Evolutionary conservation across 345 rosid genomes (phyloP), one percentile per base, ranked within the genome.

Genomic region (Mallotus nudiflorus): DNA sequence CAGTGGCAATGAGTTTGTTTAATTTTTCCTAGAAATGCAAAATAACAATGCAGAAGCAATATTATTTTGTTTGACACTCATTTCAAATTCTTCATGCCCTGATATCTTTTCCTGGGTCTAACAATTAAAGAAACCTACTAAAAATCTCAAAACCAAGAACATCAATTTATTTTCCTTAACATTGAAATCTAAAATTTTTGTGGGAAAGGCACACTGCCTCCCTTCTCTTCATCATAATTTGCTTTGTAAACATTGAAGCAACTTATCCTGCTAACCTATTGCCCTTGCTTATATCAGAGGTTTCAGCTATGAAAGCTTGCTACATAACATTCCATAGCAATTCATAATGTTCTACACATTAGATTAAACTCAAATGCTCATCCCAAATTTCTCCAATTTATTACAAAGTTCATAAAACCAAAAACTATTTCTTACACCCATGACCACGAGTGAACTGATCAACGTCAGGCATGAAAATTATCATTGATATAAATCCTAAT

Each of bases 11-110:
- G n/a, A n/a, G n/a, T n/a, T n/a, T n/a, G n/a, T n/a, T n/a, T n/a
- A n/a, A 74, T 55, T 33, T 44, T 52, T 28, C n/a, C 6, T 50
- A 52, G 33, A 67, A 60, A 42, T 63, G n/a, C 51, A 74, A 52
- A 58, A 53, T 40, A 54, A 15, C 20, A 74, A 35, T 0, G 48
- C 11, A 20, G 0, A 24, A 51, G 44, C 19, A 10, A 1, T 54
- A 31, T 70, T 54, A 33, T 40, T 58, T 63, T 24, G 33, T 66
- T 16, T 35, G 51, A 9, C 33, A 40, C 39, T 65, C 37, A 24
- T 6, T 51, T 48, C 48, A 46, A 24, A 31, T 29, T 61, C 27
- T 5, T 49, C 44, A 25, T 10, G 14, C 9, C 9, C 50, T 60
- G 12, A 9, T 0, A n/a, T 20, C 6, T 3, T 59, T 59, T 59